phyloP scores from a whole-genome alignment of 2,329 filamentous ascomycete genomes.

The Epichloe scottii region DNA sequence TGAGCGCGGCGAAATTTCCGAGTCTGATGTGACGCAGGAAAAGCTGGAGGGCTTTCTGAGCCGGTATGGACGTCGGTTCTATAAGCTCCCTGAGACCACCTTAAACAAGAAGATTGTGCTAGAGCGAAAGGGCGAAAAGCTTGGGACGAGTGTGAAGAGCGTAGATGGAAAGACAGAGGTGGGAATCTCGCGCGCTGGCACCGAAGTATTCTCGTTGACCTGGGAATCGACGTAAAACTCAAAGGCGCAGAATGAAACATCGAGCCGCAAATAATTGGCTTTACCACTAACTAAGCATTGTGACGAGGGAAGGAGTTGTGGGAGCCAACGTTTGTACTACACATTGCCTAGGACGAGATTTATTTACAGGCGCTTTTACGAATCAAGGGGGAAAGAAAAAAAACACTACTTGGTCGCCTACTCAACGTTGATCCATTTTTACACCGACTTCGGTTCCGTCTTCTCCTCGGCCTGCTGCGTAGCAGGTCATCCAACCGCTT shows the following conservation, averaged over 20 bases:
- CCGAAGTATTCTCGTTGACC: constrained; percentile 28
- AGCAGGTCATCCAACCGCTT: constrained; percentile 5
- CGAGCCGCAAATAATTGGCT: background rate
- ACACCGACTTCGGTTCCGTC: constrained; percentile 3
- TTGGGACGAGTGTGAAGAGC: constrained; percentile 26
- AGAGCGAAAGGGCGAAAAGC: constrained; percentile 29
- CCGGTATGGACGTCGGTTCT: constrained; percentile 40
- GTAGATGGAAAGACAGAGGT: constrained; percentile 28
- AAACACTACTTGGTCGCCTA: too few species aligned
- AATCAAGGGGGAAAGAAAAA: background rate
- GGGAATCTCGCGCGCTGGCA: constrained; percentile 29
- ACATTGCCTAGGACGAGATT: too few species aligned
- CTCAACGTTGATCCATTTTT: background rate
- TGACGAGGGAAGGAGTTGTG: too few species aligned
- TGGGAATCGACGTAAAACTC: constrained; percentile 14
- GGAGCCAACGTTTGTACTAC: too few species aligned
- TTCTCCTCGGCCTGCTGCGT: constrained; percentile 4
- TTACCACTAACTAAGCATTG: too few species aligned
- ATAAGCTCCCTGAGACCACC: constrained; percentile 24
- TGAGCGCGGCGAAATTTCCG: constrained; percentile 36
- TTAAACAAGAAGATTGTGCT: constrained; percentile 20
- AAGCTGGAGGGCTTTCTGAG: constrained; percentile 42
- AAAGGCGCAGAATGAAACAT: background rate
- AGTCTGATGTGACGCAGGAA: constrained; percentile 41
- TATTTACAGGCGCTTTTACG: too few species aligned